Evolutionary conservation across 2,329 filamentous ascomycete species (phyloP).

Genomic region (Elsinoe perseae): DNA sequence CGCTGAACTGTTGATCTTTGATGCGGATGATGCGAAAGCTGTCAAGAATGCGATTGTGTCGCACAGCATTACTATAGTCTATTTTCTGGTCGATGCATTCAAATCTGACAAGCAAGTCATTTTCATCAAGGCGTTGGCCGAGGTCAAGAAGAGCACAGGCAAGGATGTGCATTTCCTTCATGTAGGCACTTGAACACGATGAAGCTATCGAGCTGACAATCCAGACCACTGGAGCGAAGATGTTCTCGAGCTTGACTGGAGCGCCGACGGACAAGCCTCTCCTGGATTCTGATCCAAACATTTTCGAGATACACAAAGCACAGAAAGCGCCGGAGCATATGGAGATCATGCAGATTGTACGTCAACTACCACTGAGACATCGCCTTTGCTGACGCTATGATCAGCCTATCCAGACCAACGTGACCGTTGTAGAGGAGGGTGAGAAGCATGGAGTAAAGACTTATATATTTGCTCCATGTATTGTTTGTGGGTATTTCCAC

Average conservation of each 20-base stretch:
- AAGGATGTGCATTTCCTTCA: constrained; percentile 44
- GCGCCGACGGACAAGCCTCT: constrained; percentile 37
- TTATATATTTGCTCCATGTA: constrained; percentile 49
- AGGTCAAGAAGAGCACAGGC: constrained; percentile 37
- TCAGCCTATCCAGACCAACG: constrained; percentile 38
- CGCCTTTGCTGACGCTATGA: background rate
- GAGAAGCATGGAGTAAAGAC: constrained; percentile 38
- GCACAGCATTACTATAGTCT: constrained; percentile 43
- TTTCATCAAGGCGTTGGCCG: constrained; percentile 42
- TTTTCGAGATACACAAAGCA: constrained; percentile 40
- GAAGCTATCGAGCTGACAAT: background rate
- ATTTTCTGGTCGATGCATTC: constrained; percentile 40
- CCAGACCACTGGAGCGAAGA: constrained; percentile 45
- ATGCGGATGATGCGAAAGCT: constrained; percentile 32
- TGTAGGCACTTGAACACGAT: constrained; percentile 18
- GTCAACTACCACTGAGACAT: background rate
- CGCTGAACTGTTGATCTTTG: constrained; percentile 37
- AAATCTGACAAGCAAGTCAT: constrained; percentile 27
- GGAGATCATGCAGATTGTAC: constrained; percentile 24
- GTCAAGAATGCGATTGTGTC: constrained; percentile 34
- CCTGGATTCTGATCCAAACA: constrained; percentile 37
- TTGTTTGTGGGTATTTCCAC: constrained; percentile 32
- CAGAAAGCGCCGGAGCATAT: constrained; percentile 23
- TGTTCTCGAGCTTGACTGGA: constrained; percentile 44
- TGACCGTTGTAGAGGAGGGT: constrained; percentile 37